A percentile compares a stretch with the other conserved stretches of the same genome.
Conservation (phyloP, 78 protist species). For the Creolimax fragrantissima region DNA sequence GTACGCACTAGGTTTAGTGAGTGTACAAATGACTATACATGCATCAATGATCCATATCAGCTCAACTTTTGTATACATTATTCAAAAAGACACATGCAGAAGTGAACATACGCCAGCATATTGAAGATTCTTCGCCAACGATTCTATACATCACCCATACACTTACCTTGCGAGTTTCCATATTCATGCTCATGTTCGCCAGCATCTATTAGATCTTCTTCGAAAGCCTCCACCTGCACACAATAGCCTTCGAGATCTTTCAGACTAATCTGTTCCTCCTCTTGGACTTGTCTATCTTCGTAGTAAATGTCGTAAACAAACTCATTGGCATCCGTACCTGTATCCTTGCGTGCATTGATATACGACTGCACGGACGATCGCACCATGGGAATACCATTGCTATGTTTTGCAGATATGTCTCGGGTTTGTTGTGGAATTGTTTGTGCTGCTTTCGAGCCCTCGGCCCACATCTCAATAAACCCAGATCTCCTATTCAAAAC, state of each 20-base stretch:
- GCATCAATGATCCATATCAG: too few relatives aligned
- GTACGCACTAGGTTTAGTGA: too few relatives aligned
- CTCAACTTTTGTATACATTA: too few relatives aligned
- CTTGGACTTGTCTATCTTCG: not conserved
- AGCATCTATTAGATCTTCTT: not conserved
- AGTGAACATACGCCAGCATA: too few relatives aligned
- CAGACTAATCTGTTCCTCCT: too few relatives aligned
- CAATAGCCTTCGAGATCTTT: too few relatives aligned
- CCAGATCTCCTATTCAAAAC: not conserved
- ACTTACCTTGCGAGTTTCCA: not conserved
- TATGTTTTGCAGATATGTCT: not conserved
- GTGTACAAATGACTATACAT: too few relatives aligned
- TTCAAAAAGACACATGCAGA: too few relatives aligned
- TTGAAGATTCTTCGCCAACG: too few relatives aligned
- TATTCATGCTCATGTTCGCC: not conserved
- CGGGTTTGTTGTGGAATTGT: too few relatives aligned
- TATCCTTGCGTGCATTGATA: not conserved
- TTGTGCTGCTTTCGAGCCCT: too few relatives aligned
- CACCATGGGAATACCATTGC: not conserved
- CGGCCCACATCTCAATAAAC: not conserved
- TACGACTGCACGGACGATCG: not conserved
- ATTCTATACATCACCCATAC: too few relatives aligned
- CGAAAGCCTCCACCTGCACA: not conserved
- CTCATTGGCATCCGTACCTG: not conserved
- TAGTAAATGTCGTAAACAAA: not conserved